Conservation (phyloP, 75 land plant species). For the Sequoia sempervirens region DNA sequence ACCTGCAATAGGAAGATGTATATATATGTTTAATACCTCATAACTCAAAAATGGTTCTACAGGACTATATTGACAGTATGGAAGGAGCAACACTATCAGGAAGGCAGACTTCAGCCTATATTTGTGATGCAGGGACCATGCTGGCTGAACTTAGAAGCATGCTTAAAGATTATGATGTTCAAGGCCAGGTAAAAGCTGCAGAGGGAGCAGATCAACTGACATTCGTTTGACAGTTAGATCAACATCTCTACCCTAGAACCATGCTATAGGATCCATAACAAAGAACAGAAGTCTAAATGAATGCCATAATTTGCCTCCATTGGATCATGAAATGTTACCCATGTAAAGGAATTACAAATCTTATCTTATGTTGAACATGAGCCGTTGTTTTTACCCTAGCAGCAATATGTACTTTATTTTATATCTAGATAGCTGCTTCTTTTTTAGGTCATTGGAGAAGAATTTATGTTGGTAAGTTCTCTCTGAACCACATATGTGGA, state of each 20-base stretch:
- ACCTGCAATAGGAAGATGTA: neutral
- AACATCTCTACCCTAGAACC: neutral
- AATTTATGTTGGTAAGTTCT: neutral
- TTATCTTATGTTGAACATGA: neutral
- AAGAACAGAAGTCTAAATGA: neutral
- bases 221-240: conserved; percentile 24
- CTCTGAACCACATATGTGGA: neutral
- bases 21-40: neutral
- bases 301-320: neutral
- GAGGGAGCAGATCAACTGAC: conserved; percentile 31
- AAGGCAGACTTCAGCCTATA: conserved; percentile 82
- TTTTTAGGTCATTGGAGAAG: neutral
- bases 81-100: conserved; percentile 98
- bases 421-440: neutral
- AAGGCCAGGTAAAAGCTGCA: conserved; percentile 1
- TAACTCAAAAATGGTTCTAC: conserved; percentile 1
- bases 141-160: conserved; percentile 44
- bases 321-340: neutral
- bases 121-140: conserved; percentile 67
- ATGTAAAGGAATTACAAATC: neutral
- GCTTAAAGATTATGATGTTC: conserved; percentile 17
- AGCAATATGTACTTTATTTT: neutral
- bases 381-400: neutral
- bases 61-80: conserved; percentile 99
- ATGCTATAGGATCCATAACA: neutral